Evolutionary conservation across 352 stramenopile species (phyloP).

Genomic region (Globisporangium carolinianum): DNA sequence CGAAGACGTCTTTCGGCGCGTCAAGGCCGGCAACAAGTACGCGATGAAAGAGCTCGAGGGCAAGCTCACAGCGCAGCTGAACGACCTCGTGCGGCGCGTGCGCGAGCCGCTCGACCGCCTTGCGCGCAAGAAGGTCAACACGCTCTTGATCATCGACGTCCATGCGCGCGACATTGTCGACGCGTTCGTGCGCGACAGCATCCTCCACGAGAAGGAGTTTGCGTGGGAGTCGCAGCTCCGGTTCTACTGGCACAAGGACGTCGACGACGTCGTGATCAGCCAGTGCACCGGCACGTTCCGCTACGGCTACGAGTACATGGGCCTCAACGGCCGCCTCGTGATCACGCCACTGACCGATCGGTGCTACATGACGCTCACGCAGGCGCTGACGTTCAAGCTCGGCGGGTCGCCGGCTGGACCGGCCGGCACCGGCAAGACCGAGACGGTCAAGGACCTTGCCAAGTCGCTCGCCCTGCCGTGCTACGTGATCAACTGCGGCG

Average conservation of each 20-base stretch:
- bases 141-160: slow-evolving; percentile 87
- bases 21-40: slow-evolving; percentile 89
- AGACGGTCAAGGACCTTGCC: slow-evolving; percentile 91
- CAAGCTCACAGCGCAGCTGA: slow-evolving; percentile 87
- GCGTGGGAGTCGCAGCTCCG: slow-evolving; percentile 86
- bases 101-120: slow-evolving; percentile 80
- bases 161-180: slow-evolving; percentile 88
- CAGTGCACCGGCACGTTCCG: slow-evolving; percentile 90
- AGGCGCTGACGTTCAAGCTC: slow-evolving; percentile 91
- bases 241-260: slow-evolving; percentile 90
- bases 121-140: slow-evolving; percentile 92
- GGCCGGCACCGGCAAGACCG: slow-evolving; percentile 89
- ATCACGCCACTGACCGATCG: slow-evolving; percentile 92
- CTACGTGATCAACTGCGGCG: slow-evolving; percentile 90
- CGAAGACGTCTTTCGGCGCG: slow-evolving; percentile 89
- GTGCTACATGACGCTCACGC: slow-evolving; percentile 93
- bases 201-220: slow-evolving; percentile 88
- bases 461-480: slow-evolving; percentile 90
- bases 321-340: slow-evolving; percentile 86
- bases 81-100: slow-evolving; percentile 88
- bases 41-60: slow-evolving; percentile 91
- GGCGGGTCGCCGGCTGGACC: slow-evolving; percentile 86
- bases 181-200: slow-evolving; percentile 85
- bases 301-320: slow-evolving; percentile 94
- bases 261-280: slow-evolving; percentile 85